A percentile compares a stretch with the other conserved stretches of the same genome.
phyloP scores from a whole-genome alignment of 257 asterid species.

The Gentiana straminea region DNA sequence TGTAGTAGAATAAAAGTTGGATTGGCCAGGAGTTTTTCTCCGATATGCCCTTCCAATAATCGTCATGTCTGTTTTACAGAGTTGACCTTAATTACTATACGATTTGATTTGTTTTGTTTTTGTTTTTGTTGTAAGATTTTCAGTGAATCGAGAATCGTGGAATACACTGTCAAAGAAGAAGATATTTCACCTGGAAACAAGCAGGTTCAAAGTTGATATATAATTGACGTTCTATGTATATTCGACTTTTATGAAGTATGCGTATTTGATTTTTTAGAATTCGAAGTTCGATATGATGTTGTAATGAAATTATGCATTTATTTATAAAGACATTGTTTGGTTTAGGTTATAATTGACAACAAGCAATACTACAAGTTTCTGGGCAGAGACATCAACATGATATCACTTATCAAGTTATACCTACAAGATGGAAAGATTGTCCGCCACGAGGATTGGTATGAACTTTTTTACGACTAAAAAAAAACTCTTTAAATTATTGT shows the following conservation, averaged over 20 bases:
- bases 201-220: constrained; percentile 29
- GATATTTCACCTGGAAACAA: constrained; percentile 51
- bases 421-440: constrained; percentile 68
- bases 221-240: too few species aligned
- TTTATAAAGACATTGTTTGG: neutral
- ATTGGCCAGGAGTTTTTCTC: neutral
- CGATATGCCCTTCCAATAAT: neutral
- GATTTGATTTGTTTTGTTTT: neutral
- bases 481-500: neutral
- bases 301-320: too few species aligned
- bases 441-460: constrained; percentile 80
- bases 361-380: constrained; percentile 71
- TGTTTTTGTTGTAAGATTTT: constrained; percentile 36
- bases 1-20: too few species aligned
- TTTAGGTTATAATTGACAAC: constrained; percentile 68
- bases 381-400: constrained; percentile 66
- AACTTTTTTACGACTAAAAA: neutral
- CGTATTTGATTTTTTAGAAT: too few species aligned
- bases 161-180: constrained; percentile 44
- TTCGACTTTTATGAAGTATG: too few species aligned
- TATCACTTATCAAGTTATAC: constrained; percentile 66
- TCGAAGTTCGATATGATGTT: too few species aligned
- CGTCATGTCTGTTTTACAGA: neutral
- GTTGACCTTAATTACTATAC: neutral
- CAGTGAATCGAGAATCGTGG: constrained; percentile 73